Percentiles rank a stretch among this genome's conserved stretches.
These are phyloP conservation scores for Heliamphora ciliata DNA, from an alignment of 179 eudicot species.

Conservation along the genomic window DNA sequence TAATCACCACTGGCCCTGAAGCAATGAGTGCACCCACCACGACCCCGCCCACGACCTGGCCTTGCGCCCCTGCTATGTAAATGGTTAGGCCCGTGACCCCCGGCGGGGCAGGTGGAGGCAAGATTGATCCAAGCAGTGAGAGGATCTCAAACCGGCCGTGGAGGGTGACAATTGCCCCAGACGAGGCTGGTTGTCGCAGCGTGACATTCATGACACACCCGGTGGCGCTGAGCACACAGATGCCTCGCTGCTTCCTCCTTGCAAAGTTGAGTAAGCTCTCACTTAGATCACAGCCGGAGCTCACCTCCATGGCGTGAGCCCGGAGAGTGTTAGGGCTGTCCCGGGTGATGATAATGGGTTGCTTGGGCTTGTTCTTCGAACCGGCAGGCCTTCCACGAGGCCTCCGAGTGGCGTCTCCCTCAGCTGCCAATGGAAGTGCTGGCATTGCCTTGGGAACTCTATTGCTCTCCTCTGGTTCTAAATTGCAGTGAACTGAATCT, in stretches of 20 bases:
- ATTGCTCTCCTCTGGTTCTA: background rate
- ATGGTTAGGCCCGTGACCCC: slow-evolving; percentile 23
- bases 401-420: slow-evolving; percentile 15
- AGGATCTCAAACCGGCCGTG: slow-evolving; percentile 27
- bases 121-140: slow-evolving; percentile 20
- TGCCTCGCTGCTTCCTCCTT: slow-evolving; percentile 21
- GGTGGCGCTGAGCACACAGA: slow-evolving; percentile 20
- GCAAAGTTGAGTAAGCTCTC: slow-evolving; percentile 23
- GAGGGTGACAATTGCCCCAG: slow-evolving; percentile 19
- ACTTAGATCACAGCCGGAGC: slow-evolving; percentile 23
- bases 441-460: slow-evolving; percentile 4
- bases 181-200: slow-evolving; percentile 21
- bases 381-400: slow-evolving; percentile 27
- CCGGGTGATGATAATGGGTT: slow-evolving; percentile 25
- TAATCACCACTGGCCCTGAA: slow-evolving; percentile 24
- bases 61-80: slow-evolving; percentile 26
- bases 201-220: slow-evolving; percentile 24
- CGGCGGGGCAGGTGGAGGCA: slow-evolving; percentile 23
- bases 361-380: slow-evolving; percentile 27
- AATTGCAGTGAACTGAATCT: background rate
- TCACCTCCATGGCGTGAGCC: slow-evolving; percentile 28
- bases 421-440: background rate
- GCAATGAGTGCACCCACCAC: slow-evolving; percentile 25
- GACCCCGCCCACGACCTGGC: slow-evolving; percentile 24
- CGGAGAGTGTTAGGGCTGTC: slow-evolving; percentile 20